A percentile compares a stretch with the other conserved stretches of the same genome.
These are phyloP conservation scores for Stenocarpella maydis DNA, from an alignment of 2,329 filamentous ascomycete species.

Conservation along the genomic window DNA sequence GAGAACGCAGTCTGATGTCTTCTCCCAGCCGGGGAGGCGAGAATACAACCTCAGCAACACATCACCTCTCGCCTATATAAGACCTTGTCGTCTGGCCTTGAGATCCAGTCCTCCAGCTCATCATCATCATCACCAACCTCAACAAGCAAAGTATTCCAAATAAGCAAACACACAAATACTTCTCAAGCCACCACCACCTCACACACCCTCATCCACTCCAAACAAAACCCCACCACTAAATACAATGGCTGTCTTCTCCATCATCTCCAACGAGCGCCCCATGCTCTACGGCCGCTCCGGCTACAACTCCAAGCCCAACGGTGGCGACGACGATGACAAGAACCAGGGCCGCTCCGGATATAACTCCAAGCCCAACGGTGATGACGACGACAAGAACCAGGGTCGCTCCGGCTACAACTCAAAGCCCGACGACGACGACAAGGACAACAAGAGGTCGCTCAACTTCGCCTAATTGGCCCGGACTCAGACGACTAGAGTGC, in stretches of 20 bases:
- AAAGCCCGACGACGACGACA: constrained; percentile 39
- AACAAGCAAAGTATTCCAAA: constrained; percentile 31
- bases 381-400: constrained; percentile 46
- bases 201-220: constrained; percentile 10
- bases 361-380: constrained; percentile 45
- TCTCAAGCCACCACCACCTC: constrained; percentile 14
- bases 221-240: constrained; percentile 37
- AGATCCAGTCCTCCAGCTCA: constrained; percentile 36
- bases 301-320: constrained; percentile 49
- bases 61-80: constrained; percentile 40
- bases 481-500: constrained; percentile 31
- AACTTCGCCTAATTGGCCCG: constrained; percentile 39
- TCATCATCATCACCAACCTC: constrained; percentile 38
- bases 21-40: neutral
- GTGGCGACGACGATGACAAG: constrained; percentile 44
- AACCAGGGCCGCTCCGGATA: constrained; percentile 57
- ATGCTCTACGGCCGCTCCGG: constrained; percentile 51
- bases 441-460: constrained; percentile 41
- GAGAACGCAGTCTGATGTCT: neutral
- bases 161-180: constrained; percentile 29
- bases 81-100: constrained; percentile 36
- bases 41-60: constrained; percentile 33
- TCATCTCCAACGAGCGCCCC: constrained; percentile 46
- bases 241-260: constrained; percentile 49
- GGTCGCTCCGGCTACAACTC: constrained; percentile 58